Evolutionary conservation across 2,329 filamentous ascomycete genomes (phyloP), one percentile per base, ranked within the genome.

Genomic region (Alternaria sp.): DNA sequence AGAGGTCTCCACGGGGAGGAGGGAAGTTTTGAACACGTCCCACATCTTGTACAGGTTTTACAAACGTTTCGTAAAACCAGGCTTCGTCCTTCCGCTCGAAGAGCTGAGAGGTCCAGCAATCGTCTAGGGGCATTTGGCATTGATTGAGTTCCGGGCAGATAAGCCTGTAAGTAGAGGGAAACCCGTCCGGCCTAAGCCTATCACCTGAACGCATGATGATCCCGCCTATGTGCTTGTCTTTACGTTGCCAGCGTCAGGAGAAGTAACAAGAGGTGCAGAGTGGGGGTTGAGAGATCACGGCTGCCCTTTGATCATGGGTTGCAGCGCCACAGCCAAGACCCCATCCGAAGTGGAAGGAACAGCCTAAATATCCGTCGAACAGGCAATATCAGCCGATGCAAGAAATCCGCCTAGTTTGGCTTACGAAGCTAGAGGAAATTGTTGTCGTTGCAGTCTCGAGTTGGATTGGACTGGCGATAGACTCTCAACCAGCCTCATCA

Each of bases 21-120:
- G 33, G 11, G 17, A 44, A 51, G 17, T 17, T 5, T 31, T 37
- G 37, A 39, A 37, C 9, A n/a, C 39, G 21, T 14, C 26, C 10
- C 2, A 9, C 29, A 17, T 26, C 31, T 13, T 23, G 40, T 5
- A 5, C 21, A 2, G 54, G 37, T 31, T 41, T 51, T 33, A 14
- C 39, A 33, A 56, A 51, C 3, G 31, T 23, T 3, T 31, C 13
- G 13, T 40, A 56, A 10, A 56, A 31, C 46, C 36, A 56, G 24
- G 31, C 14, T 10, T 44, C 29, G n/a, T 37, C 8, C 13, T 56
- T 44, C 1, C 5, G 0, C 9, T 28, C 7, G 23, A 45, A 48
- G 13, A 42, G 44, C 3, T 5, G 11, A 9, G 21, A 3, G 9
- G 13, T 14, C 13, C 28, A 9, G 28, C 37, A 5, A 13, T 24